Conservation (phyloP, 371 early-diverging fungal genomes). For the Rhizopus arrhizus region DNA sequence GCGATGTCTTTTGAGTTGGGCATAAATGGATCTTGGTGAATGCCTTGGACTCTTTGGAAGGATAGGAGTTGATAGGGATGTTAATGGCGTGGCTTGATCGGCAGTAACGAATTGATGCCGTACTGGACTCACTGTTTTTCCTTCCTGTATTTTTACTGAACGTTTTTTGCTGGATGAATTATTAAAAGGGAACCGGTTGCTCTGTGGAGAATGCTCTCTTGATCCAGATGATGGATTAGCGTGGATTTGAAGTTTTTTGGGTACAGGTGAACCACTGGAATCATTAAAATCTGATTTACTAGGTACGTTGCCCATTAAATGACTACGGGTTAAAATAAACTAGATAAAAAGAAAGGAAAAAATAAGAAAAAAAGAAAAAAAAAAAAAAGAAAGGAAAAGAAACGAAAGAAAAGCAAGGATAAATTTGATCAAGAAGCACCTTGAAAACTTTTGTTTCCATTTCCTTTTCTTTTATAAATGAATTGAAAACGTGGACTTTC, state of each 20-base stretch:
- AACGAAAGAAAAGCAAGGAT: background rate
- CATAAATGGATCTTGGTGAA: background rate
- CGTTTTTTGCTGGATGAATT: no score
- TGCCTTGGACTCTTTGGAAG: no score
- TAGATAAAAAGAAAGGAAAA: background rate
- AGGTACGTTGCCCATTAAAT: slow-evolving; percentile 26
- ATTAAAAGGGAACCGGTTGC: no score
- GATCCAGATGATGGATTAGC: no score
- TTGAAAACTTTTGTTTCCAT: no score
- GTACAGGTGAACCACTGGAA: no score
- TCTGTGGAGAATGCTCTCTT: no score
- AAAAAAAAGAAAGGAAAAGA: background rate
- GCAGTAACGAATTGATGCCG: slow-evolving; percentile 21
- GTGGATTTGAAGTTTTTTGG: no score
- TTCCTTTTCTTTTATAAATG: no score
- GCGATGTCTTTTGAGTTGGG: slow-evolving; percentile 1
- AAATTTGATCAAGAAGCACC: no score
- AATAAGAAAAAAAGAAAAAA: background rate
- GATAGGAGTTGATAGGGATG: slow-evolving; percentile 14
- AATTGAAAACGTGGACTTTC: no score
- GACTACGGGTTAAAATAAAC: background rate
- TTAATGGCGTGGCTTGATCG: slow-evolving; percentile 21
- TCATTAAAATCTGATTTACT: slow-evolving; percentile 22
- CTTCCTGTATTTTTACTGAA: no score
- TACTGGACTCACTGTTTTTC: slow-evolving; percentile 16